Conservation (phyloP, 2,329 filamentous ascomycete species). For the Aspergillus melleus region DNA sequence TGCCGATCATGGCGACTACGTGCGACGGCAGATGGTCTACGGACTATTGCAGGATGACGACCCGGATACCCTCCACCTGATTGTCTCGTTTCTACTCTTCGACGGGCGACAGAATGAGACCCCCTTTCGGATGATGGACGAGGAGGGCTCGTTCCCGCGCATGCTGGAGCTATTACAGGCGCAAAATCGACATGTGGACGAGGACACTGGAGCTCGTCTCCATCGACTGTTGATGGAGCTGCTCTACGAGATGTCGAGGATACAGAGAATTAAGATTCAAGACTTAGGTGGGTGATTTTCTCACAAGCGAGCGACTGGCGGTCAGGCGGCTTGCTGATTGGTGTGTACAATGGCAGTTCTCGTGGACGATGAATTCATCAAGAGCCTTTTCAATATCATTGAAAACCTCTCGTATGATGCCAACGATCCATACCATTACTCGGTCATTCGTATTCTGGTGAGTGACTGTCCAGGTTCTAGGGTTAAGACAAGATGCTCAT, state of each 20-base stretch:
- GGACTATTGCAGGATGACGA: conserved; percentile 88
- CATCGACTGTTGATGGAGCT: conserved; percentile 83
- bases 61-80: conserved; percentile 72
- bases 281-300: conserved; percentile 66
- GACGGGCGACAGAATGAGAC: conserved; percentile 78
- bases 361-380: conserved; percentile 75
- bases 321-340: neutral
- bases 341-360: conserved; percentile 42
- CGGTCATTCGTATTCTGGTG: conserved; percentile 88
- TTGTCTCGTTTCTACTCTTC: conserved; percentile 79
- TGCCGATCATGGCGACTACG: conserved; percentile 73
- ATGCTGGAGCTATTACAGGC: conserved; percentile 78
- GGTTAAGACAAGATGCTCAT: conserved; percentile 12
- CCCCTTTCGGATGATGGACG: conserved; percentile 83
- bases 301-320: neutral
- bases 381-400: conserved; percentile 81
- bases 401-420: conserved; percentile 84
- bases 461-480: conserved; percentile 33
- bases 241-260: conserved; percentile 93
- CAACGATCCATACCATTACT: conserved; percentile 92
- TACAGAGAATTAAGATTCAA: conserved; percentile 74
- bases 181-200: conserved; percentile 54
- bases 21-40: conserved; percentile 89
- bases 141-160: conserved; percentile 78
- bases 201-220: conserved; percentile 54